These are phyloP conservation scores for Euphrasia confusa DNA, from an alignment of 257 asterid genomes.

Conservation along the genomic window DNA sequence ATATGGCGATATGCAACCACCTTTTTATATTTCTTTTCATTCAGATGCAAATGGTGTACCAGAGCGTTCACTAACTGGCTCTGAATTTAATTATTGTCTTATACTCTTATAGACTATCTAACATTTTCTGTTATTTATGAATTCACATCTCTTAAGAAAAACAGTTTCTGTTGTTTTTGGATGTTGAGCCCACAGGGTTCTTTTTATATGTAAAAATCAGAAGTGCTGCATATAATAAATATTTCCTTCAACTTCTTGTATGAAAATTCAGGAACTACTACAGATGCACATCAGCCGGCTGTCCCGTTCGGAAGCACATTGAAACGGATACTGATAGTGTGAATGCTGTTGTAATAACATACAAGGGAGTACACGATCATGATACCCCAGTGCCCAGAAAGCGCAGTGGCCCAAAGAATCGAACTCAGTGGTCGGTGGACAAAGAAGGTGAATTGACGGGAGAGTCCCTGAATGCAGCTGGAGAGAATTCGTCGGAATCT, in stretches of 20 bases:
- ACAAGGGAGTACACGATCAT: conserved; percentile 77
- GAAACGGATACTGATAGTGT: conserved; percentile 66
- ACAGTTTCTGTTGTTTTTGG: not conserved
- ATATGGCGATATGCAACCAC: not conserved
- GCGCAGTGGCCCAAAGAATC: conserved; percentile 46
- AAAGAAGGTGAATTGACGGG: conserved; percentile 54
- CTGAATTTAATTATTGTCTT: too few species aligned
- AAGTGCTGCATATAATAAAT: not conserved
- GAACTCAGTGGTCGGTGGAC: conserved; percentile 58
- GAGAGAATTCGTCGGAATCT: conserved; percentile 42
- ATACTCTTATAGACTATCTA: too few species aligned
- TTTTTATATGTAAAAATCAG: not conserved
- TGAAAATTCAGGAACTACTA: conserved; percentile 66
- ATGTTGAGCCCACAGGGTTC: not conserved
- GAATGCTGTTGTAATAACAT: conserved; percentile 56
- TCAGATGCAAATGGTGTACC: not conserved
- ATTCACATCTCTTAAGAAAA: too few species aligned
- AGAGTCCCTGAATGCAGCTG: conserved; percentile 38
- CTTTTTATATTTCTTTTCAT: not conserved
- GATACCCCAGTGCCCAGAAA: conserved; percentile 79
- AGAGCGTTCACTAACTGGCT: too few species aligned
- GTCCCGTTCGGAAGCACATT: conserved; percentile 85
- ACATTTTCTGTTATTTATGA: too few species aligned
- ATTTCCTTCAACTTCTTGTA: not conserved
- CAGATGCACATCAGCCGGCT: conserved; percentile 85